A percentile compares a stretch with the other conserved stretches of the same genome.
Conservation (phyloP, 495 filamentous ascomycete genomes). For the Talaromyces liani region DNA sequence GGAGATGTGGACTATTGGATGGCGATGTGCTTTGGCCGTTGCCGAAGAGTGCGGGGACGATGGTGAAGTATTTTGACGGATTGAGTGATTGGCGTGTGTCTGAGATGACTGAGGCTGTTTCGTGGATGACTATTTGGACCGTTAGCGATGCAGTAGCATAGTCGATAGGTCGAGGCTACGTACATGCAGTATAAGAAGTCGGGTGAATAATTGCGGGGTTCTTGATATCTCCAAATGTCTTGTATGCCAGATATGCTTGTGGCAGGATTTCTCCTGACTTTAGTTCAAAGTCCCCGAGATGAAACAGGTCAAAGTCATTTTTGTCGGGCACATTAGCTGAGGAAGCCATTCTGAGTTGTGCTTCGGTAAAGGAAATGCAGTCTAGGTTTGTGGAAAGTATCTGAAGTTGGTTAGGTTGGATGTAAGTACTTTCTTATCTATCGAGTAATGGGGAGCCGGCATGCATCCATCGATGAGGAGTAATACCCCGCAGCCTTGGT, state of each 20-base stretch:
- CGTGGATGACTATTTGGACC: neutral
- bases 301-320: conserved; percentile 36
- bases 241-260: conserved; percentile 59
- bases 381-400: neutral
- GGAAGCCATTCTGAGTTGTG: neutral
- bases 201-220: conserved; percentile 65
- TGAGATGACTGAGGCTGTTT: conserved; percentile 34
- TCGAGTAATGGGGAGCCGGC: neutral
- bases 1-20: conserved; percentile 48
- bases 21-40: conserved; percentile 68
- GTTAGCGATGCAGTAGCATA: neutral
- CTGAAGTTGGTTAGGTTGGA: neutral
- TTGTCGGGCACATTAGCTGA: neutral
- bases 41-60: conserved; percentile 64
- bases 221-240: conserved; percentile 56
- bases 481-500: neutral
- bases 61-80: conserved; percentile 59
- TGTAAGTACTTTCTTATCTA: neutral
- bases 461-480: neutral
- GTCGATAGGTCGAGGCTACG: neutral
- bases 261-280: conserved; percentile 49
- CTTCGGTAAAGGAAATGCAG: neutral
- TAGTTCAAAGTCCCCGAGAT: conserved; percentile 56
- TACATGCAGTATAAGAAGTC: conserved; percentile 25
- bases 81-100: conserved; percentile 49